Percentiles rank a stretch among this genome's conserved stretches.
Evolutionary conservation across 202 grass and related monocot species (phyloP).

Genomic region (Zoysia matrella): DNA sequence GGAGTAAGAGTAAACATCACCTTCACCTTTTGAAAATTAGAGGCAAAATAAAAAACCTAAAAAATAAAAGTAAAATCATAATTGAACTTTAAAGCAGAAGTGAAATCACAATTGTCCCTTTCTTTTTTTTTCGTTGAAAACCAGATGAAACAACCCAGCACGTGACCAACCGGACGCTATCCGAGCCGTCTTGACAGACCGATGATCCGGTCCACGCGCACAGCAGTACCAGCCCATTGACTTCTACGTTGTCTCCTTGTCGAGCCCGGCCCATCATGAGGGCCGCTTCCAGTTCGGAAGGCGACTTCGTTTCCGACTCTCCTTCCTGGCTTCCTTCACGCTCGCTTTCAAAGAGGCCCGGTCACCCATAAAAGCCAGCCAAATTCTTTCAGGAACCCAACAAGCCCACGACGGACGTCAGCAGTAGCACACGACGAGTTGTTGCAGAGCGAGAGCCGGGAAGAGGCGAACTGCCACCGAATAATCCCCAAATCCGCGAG

Average conservation of each 20-base stretch:
- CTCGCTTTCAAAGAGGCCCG: not conserved
- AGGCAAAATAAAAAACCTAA: no score
- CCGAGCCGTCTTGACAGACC: not conserved
- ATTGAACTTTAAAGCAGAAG: no score
- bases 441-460: not conserved
- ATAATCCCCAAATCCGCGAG: slow-evolving; percentile 8
- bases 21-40: no score
- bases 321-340: not conserved
- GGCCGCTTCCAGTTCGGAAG: not conserved
- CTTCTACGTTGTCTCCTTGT: not conserved
- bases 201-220: not conserved
- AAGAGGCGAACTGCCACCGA: slow-evolving; percentile 3
- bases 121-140: not conserved
- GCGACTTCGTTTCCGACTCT: not conserved
- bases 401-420: no score
- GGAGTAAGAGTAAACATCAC: no score
- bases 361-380: not conserved
- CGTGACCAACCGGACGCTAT: not conserved
- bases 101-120: no score
- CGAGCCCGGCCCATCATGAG: not conserved
- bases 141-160: not conserved
- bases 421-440: no score
- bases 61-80: no score
- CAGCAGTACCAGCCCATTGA: slow-evolving; percentile 2
- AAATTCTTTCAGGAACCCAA: not conserved